phyloP scores from a whole-genome alignment of 1,139 yeast genomes.

The Nakaseomyces uthaithaninus region DNA sequence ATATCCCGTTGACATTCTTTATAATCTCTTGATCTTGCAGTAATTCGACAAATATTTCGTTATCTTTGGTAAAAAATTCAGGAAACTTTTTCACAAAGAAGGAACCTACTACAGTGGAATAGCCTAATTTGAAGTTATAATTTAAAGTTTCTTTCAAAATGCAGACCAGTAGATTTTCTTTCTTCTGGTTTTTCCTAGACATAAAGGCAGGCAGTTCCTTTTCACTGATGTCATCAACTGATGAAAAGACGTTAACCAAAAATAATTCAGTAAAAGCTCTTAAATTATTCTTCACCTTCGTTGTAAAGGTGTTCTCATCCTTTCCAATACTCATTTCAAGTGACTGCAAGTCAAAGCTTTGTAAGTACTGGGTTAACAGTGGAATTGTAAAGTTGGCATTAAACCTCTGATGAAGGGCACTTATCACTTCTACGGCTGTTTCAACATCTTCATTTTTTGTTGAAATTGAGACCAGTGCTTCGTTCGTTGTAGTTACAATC shows the following conservation, averaged over 20 bases:
- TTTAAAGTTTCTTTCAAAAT: conserved; percentile 49
- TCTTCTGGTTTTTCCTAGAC: conserved; percentile 26
- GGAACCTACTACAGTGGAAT: conserved; percentile 41
- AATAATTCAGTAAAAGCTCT: conserved; percentile 56
- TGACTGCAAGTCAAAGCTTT: conserved; percentile 39
- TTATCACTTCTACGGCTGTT: conserved; percentile 60
- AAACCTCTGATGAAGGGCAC: conserved; percentile 75
- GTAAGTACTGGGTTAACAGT: conserved; percentile 43
- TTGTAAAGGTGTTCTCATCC: conserved; percentile 38
- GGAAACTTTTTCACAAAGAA: conserved; percentile 47
- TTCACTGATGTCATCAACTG: conserved; percentile 34
- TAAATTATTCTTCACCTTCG: conserved; percentile 44
- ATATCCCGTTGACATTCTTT: conserved; percentile 29
- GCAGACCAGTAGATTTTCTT: conserved; percentile 39
- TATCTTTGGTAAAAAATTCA: conserved; percentile 26
- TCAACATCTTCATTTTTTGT: conserved; percentile 50
- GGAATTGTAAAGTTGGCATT: conserved; percentile 43
- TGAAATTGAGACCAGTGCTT: conserved; percentile 47
- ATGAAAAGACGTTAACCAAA: conserved; percentile 49
- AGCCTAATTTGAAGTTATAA: conserved; percentile 43
- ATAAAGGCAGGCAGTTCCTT: conserved; percentile 38
- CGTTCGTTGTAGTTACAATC: conserved; percentile 53
- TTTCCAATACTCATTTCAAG: conserved; percentile 26
- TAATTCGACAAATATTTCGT: conserved; percentile 19
- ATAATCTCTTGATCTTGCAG: conserved; percentile 14